These are phyloP conservation scores for Trametes cingulata DNA, from an alignment of 768 basidiomycete species.

Conservation along the genomic window DNA sequence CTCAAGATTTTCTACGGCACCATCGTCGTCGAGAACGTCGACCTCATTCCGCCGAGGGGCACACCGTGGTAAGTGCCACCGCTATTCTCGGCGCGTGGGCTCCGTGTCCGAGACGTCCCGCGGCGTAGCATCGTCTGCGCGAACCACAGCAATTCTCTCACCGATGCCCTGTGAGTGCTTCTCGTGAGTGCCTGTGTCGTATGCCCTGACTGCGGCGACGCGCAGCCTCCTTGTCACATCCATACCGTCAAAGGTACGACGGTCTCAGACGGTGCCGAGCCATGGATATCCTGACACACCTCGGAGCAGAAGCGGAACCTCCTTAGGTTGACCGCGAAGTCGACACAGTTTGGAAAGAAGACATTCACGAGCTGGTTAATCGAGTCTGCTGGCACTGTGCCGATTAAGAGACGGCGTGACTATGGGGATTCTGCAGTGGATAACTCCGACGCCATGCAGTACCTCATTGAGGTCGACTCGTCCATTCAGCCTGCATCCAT, in stretches of 20 bases:
- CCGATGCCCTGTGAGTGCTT: conserved; percentile 74
- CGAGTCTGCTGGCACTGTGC: conserved; percentile 84
- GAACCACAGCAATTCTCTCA: conserved; percentile 86
- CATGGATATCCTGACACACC: conserved; percentile 4
- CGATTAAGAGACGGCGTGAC: conserved; percentile 78
- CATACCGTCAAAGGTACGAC: conserved; percentile 63
- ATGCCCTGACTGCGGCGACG: not conserved
- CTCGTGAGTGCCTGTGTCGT: not conserved
- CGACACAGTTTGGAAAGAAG: conserved; percentile 78
- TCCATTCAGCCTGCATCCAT: not conserved
- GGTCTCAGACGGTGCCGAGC: not conserved
- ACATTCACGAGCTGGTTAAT: conserved; percentile 93
- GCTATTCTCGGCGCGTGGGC: not conserved
- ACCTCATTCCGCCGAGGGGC: conserved; percentile 71
- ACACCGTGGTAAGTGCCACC: conserved; percentile 65
- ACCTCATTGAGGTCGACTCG: conserved; percentile 59
- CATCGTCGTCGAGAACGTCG: conserved; percentile 79
- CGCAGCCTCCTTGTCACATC: conserved; percentile 70
- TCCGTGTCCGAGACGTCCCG: not conserved
- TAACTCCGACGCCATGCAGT: conserved; percentile 69
- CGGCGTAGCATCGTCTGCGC: conserved; percentile 71
- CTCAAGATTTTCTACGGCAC: conserved; percentile 90
- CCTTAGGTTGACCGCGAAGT: conserved; percentile 84
- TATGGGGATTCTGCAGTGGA: conserved; percentile 53
- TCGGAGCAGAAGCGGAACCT: conserved; percentile 65